A percentile compares a stretch with the other conserved stretches of the same genome.
Evolutionary conservation across 371 early-diverging fungal genomes (phyloP).

Genomic region (Zychaea mexicana): DNA sequence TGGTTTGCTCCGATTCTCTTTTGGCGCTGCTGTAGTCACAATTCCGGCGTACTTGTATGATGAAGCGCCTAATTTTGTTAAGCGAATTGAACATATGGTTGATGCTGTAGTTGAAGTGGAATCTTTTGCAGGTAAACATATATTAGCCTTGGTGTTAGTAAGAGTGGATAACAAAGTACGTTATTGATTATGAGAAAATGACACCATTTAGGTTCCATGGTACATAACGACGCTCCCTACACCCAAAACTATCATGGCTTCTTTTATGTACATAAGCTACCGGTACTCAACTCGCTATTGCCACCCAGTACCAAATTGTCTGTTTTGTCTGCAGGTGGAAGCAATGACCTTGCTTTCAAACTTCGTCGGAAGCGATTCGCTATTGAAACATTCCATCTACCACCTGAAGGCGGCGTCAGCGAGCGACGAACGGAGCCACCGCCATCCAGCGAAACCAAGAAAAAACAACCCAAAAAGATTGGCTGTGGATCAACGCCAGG

Average conservation of each 20-base stretch:
- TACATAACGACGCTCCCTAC: conserved; percentile 47
- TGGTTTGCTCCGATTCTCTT: conserved; percentile 75
- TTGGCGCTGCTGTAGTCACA: conserved; percentile 79
- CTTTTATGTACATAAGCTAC: conserved; percentile 83
- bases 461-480: conserved; percentile 24
- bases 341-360: conserved; percentile 83
- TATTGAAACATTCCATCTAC: conserved; percentile 90
- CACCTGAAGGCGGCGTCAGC: conserved; percentile 86
- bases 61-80: conserved; percentile 56
- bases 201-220: conserved; percentile 44
- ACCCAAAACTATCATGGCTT: conserved; percentile 87
- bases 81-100: conserved; percentile 78
- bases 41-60: conserved; percentile 83
- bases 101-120: conserved; percentile 90
- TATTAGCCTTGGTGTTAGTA: background rate
- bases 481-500: conserved; percentile 50
- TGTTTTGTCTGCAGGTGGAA: conserved; percentile 61
- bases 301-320: conserved; percentile 75
- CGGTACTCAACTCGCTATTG: conserved; percentile 77
- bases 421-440: conserved; percentile 64
- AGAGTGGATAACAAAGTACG: background rate
- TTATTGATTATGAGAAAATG: background rate
- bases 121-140: conserved; percentile 82
- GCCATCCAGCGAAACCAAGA: conserved; percentile 8
- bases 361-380: conserved; percentile 86